Base-by-base conservation (phyloP, 2,329 filamentous ascomycete genomes). In the Dothiorella sarmentorum region DNA sequence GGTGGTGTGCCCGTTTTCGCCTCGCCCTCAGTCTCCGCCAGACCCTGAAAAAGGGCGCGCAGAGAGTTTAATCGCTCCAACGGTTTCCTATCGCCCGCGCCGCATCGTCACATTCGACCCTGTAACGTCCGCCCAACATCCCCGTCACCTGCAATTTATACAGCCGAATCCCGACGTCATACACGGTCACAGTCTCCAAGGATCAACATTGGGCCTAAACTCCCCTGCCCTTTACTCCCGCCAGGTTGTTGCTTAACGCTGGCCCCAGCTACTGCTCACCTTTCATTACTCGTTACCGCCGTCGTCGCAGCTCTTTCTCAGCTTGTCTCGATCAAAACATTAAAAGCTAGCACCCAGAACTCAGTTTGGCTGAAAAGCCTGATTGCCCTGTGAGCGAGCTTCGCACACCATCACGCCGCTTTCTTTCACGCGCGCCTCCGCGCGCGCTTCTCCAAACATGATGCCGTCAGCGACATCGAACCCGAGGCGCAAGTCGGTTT, bases 401-500 rank as follows among this genome's bases (percentile, higher is more conserved):
- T n/a, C n/a, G n/a, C n/a, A n/a, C 15, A 33, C 17, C 20, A 3
- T 18, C 10, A 11, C 18, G 10, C 38, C 38, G 38, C n/a, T 6
- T 15, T 29, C 7, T 22, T 22, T 22, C 26, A 15, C 17, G 15
- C 2, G 37, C 11, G 18, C 29, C 26, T 26, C 22, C 2, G 37
- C 11, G 18, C 29, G 29, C 47, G n/a, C n/a, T n/a, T n/a, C n/a
- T n/a, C n/a, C 35, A 29, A 35, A 24, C 4, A 59, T 55, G 57
- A 26, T 53, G 49, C 57, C 57, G 7, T 33, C 57, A 20, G 47
- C 38, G 17, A 59, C 49, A n/a, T 43, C 57, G 9, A 59, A 55
- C 17, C 57, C 57, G 1, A 22, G 45, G 45, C 57, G 57, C 20
- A 55, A 55, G 38, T 59, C 57, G n/a, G 37, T 59, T n/a, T 59